Evolutionary conservation across 805 yeast species (phyloP).

Genomic region (Saccharomycopsis fibuligera): DNA sequence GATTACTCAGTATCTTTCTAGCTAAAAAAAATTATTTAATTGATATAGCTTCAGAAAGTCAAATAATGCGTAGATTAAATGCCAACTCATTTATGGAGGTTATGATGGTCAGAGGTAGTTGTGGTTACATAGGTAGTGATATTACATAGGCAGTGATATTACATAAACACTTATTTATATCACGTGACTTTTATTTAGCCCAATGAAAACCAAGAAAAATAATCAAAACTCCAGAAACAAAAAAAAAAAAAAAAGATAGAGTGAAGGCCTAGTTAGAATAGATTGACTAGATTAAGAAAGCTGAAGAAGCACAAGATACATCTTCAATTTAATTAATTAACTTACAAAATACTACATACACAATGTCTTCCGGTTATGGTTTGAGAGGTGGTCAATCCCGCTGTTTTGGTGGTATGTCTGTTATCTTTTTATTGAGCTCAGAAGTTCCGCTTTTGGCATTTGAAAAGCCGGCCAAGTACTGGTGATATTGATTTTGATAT

Average conservation of each 20-base stretch:
- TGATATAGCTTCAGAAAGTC: no score
- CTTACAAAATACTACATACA: not conserved
- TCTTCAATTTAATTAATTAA: not conserved
- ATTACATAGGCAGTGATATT: not conserved
- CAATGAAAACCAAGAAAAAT: not conserved
- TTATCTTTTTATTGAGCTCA: constrained; percentile 4
- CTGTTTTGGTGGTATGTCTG: constrained; percentile 37
- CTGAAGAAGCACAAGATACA: not conserved
- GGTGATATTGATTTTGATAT: not conserved
- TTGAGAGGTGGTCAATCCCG: constrained; percentile 40
- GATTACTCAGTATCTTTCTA: no score
- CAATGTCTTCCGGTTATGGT: constrained; percentile 34
- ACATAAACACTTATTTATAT: not conserved
- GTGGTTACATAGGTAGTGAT: no score
- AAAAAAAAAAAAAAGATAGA: not conserved
- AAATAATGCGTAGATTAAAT: no score
- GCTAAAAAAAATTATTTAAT: no score
- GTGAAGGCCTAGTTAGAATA: not conserved
- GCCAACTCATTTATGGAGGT: not conserved
- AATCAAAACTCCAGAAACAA: not conserved
- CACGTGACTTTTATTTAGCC: not conserved
- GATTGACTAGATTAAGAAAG: not conserved
- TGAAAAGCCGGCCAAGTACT: not conserved
- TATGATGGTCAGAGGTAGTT: not conserved
- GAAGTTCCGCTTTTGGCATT: not conserved